These are phyloP conservation scores for Cryptomeria japonica DNA, from an alignment of 75 land plant genomes.

Conservation along the genomic window DNA sequence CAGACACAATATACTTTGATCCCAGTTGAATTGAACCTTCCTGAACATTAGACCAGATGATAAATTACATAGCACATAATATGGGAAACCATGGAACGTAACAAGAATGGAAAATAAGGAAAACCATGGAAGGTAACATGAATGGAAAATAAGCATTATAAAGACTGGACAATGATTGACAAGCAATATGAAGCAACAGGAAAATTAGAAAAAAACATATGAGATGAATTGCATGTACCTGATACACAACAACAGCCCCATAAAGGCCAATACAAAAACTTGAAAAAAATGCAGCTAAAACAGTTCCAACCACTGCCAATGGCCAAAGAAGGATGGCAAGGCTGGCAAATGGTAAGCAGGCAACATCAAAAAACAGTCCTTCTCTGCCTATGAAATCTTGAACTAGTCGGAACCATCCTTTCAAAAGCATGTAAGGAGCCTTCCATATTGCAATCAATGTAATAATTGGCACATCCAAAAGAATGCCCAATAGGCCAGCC, in stretches of 20 bases:
- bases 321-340: constrained; percentile 91
- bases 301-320: constrained; percentile 59
- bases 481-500: constrained; percentile 53
- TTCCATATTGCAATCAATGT: constrained; percentile 63
- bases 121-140: neutral
- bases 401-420: constrained; percentile 80
- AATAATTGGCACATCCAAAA: constrained; percentile 61
- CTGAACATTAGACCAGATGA: constrained; percentile 25
- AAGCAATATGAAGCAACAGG: neutral
- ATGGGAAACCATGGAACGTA: neutral
- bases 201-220: neutral
- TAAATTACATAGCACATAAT: neutral
- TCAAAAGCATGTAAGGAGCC: constrained; percentile 85
- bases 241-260: constrained; percentile 76
- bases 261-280: constrained; percentile 76
- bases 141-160: neutral
- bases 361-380: constrained; percentile 85
- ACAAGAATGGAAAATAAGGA: neutral
- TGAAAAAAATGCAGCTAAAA: constrained; percentile 44
- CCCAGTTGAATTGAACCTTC: constrained; percentile 69
- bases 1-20: constrained; percentile 64
- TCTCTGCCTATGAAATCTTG: constrained; percentile 74
- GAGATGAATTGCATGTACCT: constrained; percentile 47
- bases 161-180: neutral
- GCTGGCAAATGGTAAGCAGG: constrained; percentile 93